A percentile compares a stretch with the other conserved stretches of the same genome.
phyloP scores from a whole-genome alignment of 164 flowering plant genomes.

The Stephania cephalantha region DNA sequence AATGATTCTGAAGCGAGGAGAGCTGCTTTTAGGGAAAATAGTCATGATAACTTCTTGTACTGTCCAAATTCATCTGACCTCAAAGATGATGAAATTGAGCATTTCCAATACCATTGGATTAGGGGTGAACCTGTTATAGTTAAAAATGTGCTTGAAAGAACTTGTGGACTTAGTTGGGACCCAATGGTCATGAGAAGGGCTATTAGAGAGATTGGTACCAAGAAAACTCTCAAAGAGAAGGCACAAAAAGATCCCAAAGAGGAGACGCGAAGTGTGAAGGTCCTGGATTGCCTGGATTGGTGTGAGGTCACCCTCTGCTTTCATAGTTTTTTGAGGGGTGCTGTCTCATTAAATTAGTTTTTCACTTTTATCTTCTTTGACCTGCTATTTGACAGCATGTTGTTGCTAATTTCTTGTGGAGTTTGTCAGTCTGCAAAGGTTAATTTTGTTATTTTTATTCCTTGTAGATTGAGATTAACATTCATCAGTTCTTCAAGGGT shows the following conservation, averaged over 20 bases:
- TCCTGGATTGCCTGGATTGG: conserved; percentile 84
- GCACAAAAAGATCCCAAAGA: conserved; percentile 27
- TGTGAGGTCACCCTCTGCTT: conserved; percentile 49
- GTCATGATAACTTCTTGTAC: conserved; percentile 56
- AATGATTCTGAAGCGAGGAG: conserved; percentile 29
- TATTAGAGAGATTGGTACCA: conserved; percentile 35
- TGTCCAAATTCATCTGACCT: conserved; percentile 47
- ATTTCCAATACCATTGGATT: conserved; percentile 76
- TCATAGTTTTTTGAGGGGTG: neutral
- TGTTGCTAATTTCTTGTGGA: neutral
- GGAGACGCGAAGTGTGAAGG: conserved; percentile 43
- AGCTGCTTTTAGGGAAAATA: conserved; percentile 50
- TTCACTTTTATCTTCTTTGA: neutral
- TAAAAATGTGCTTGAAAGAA: conserved; percentile 46
- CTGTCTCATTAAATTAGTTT: neutral
- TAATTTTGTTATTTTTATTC: conserved; percentile 7
- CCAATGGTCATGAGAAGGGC: conserved; percentile 90
- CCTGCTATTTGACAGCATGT: neutral
- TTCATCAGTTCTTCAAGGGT: conserved; percentile 63
- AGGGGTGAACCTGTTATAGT: conserved; percentile 78
- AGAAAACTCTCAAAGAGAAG: conserved; percentile 32
- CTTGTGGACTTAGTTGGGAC: conserved; percentile 84
- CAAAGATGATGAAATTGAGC: conserved; percentile 39
- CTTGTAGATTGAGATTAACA: conserved; percentile 66
- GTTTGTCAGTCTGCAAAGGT: too few relatives aligned